Evolutionary conservation across 2,329 filamentous ascomycete genomes (phyloP), one percentile per base, ranked within the genome.

Genomic region (Aspergillus viridinutans): DNA sequence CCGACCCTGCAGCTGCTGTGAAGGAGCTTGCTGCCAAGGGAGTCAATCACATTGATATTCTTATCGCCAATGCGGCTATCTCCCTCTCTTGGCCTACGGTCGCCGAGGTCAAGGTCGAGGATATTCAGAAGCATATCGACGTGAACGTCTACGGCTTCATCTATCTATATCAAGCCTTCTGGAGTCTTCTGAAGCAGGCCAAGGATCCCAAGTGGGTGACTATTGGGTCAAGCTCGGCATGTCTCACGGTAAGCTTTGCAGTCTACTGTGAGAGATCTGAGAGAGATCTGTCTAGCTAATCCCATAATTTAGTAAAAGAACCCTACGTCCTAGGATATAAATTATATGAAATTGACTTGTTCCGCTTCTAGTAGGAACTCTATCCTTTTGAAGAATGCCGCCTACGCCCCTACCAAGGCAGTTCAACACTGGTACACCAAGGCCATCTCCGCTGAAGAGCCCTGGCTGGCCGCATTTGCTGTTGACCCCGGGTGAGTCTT

Each of bases 1-100:
- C 65, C 1, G 74, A 77, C 54, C 61, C 76, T 1, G 64, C 59
- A 10, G 61, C 61, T 14, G 75, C 75, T 2, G 67, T 75, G 1
- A 52, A 68, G 26, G 59, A 66, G 2, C 65, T 79, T 0, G 59
- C 67, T 1, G 28, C 53, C 2, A 49, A 63, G 26, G 71, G 70
- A 3, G 76, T 84, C 59, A 62, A 67, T 4, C 66, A 73, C 25
- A 64, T 84, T 2, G 81, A 84, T 58, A 65, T 81, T 5, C 74
- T 84, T 2, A 77, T 85, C 52, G 78, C 81, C 48, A 84, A 84
- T 62, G 81, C 81, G 0, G 81, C 75, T 12, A 75, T 80, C 10
- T 64, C 56, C 55, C 26, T 50, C 14, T 6, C 48, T 28, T 67
- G 21, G 8, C 57, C 64, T 0, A 60, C 43, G 17, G 61, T 71